A percentile compares a stretch with the other conserved stretches of the same genome.
phyloP scores from a whole-genome alignment of 2,329 filamentous ascomycete genomes.

The Sclerotinia glacialis region DNA sequence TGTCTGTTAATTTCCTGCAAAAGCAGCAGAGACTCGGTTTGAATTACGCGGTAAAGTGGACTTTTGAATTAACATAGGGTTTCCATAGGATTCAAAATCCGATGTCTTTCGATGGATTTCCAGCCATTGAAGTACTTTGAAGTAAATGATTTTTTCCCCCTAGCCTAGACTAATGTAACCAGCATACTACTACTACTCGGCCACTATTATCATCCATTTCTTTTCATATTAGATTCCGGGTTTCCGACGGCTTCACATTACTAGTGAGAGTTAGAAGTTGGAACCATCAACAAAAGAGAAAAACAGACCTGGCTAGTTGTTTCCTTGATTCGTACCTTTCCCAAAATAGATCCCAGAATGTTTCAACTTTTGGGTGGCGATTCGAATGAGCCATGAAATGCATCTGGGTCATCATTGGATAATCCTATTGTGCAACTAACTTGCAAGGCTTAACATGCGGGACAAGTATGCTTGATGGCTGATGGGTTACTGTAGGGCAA shows the following conservation, averaged over 20 bases:
- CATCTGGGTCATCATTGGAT: background rate
- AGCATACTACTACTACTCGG: slow-evolving; percentile 8
- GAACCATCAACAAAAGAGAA: background rate
- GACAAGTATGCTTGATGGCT: too few relatives aligned
- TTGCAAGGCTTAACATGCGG: too few relatives aligned
- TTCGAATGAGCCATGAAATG: background rate
- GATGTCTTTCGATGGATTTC: background rate
- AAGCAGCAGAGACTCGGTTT: background rate
- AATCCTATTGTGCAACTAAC: background rate
- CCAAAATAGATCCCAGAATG: slow-evolving; percentile 13
- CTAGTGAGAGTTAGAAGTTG: background rate
- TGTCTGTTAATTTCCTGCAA: background rate
- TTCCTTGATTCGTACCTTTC: background rate
- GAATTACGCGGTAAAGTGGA: background rate
- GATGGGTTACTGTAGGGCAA: background rate
- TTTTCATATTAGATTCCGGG: background rate
- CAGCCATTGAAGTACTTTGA: background rate
- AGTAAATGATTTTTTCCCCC: background rate
- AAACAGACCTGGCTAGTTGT: background rate
- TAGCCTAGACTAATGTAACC: background rate
- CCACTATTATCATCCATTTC: background rate
- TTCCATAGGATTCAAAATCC: slow-evolving; percentile 7
- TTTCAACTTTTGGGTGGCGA: slow-evolving; percentile 11
- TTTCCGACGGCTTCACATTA: background rate
- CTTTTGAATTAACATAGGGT: too few relatives aligned